These are phyloP conservation scores for Xerocomellus dryophilus DNA, from an alignment of 768 basidiomycete species.

Conservation along the genomic window DNA sequence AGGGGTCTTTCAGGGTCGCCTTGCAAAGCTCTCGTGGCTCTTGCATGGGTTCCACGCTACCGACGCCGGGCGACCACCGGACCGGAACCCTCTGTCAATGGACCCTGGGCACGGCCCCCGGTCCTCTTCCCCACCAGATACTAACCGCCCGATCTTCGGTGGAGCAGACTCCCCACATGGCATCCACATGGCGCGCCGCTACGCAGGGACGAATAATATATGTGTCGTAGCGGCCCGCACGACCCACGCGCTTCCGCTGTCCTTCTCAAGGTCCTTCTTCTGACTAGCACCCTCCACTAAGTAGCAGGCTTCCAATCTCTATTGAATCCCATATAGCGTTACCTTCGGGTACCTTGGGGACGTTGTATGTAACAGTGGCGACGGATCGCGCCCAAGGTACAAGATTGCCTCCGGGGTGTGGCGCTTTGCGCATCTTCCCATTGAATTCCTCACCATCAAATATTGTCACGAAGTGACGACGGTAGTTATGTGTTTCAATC, in stretches of 20 bases:
- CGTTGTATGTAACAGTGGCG: too few species aligned
- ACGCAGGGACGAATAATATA: neutral
- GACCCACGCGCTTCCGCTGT: neutral
- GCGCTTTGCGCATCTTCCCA: too few species aligned
- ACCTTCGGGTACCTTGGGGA: neutral
- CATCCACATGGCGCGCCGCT: neutral
- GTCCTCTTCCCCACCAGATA: conserved; percentile 1
- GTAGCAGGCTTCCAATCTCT: neutral
- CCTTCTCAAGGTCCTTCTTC: too few species aligned
- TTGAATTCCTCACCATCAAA: too few species aligned
- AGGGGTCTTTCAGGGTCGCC: conserved; percentile 8
- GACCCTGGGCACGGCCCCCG: conserved; percentile 6
- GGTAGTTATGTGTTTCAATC: too few species aligned
- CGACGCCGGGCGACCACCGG: conserved; percentile 6
- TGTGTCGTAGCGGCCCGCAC: too few species aligned
- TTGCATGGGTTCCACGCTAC: conserved; percentile 20
- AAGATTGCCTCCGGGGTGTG: too few species aligned
- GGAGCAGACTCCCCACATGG: conserved; percentile 1
- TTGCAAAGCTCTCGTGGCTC: conserved; percentile 15
- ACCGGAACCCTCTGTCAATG: neutral
- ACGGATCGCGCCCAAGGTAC: too few species aligned
- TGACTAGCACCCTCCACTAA: too few species aligned
- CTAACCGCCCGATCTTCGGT: neutral
- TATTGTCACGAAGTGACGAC: too few species aligned
- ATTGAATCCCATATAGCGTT: too few species aligned